Base-by-base conservation (phyloP, 176 grass and related monocot species). In the Musa itinerans region DNA sequence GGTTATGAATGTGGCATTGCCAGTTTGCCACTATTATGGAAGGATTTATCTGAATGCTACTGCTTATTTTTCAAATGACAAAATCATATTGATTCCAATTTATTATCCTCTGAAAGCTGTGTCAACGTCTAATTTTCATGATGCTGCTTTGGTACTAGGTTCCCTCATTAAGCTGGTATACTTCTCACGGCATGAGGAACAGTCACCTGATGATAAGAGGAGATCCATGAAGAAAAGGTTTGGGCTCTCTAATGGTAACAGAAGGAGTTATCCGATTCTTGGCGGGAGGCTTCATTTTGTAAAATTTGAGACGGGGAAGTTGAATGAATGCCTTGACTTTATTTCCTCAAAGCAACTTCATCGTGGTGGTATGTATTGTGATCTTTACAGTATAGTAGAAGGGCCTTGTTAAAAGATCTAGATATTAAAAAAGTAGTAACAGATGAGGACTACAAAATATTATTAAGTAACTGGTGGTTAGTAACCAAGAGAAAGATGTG, bases 271-370 rank as follows among this genome's bases (percentile, higher is more conserved):
- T 74, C 95, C 90, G 3, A 82, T 98, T 84, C 86, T 98, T 76
- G 95, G 95, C 67, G 95, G 95, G 22, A 89, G 95, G 82, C 95
- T 98, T 54, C 95, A 98, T 79, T 98, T 98, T 82, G 94, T 98
- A 55, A 98, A 98, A 72, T 98, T 98, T 56, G 94, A 98, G 80
- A 93, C 90, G 15, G 88, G 27, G 71, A 98, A 98, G 75, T 79
- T 98, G 54, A 98, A 84, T 59, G 88, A 98, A 76, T 98, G 94
- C 61, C 78, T 98, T 64, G 94, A 98, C 23, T 98, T 98, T 50
- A 93, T 98, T 85, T 98, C 88, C 76, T 93, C 94, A 79, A 98
- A 98, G 74, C 94, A 98, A 78, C 86, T 98, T 73, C 94, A 93
- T 86, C 75, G 84, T 70, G 94, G 94, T 52, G 90, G 95, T 98